Percentiles rank a stretch among this genome's conserved stretches.
Evolutionary conservation across 2,329 filamentous ascomycete genomes (phyloP).

Genomic region (Diaporthe eres): DNA sequence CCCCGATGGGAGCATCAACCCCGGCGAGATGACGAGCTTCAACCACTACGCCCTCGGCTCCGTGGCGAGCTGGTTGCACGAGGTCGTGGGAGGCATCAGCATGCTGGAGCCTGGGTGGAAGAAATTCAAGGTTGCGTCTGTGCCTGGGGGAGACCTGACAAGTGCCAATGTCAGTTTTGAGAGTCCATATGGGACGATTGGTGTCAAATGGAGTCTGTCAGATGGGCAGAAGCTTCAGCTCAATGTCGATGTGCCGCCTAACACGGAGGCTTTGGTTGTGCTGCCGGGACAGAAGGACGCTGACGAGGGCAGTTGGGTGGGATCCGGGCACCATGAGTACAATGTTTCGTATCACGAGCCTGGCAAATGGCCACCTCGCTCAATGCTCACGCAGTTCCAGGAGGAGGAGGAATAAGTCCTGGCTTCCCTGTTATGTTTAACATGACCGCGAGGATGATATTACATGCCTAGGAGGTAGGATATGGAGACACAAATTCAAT

Average conservation of each 20-base stretch:
- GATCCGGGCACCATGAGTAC: background rate
- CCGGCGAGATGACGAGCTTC: slow-evolving; percentile 56
- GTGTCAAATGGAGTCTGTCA: slow-evolving; percentile 17
- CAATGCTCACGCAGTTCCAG: background rate
- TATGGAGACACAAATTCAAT: too few relatives aligned
- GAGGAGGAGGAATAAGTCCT: background rate
- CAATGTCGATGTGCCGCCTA: slow-evolving; percentile 32
- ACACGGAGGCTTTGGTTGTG: slow-evolving; percentile 28
- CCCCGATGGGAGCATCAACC: slow-evolving; percentile 54
- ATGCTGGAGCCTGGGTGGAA: slow-evolving; percentile 51
- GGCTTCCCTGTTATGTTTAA: fast-evolving
- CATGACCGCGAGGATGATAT: too few relatives aligned
- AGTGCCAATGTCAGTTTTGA: slow-evolving; percentile 35
- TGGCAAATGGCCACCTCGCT: slow-evolving; percentile 14
- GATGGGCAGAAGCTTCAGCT: slow-evolving; percentile 15
- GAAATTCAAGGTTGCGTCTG: slow-evolving; percentile 47
- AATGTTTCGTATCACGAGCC: background rate
- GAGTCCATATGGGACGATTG: slow-evolving; percentile 36
- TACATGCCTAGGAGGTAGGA: too few relatives aligned
- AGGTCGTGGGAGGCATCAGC: slow-evolving; percentile 51
- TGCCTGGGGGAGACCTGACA: slow-evolving; percentile 48
- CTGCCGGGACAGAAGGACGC: slow-evolving; percentile 30
- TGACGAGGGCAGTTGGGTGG: background rate
- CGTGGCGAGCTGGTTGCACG: slow-evolving; percentile 56
- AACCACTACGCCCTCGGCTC: slow-evolving; percentile 59